A percentile compares a stretch with the other conserved stretches of the same genome.
Evolutionary conservation across 306 rosid species (phyloP).

Genomic region (Datisca glomerata): DNA sequence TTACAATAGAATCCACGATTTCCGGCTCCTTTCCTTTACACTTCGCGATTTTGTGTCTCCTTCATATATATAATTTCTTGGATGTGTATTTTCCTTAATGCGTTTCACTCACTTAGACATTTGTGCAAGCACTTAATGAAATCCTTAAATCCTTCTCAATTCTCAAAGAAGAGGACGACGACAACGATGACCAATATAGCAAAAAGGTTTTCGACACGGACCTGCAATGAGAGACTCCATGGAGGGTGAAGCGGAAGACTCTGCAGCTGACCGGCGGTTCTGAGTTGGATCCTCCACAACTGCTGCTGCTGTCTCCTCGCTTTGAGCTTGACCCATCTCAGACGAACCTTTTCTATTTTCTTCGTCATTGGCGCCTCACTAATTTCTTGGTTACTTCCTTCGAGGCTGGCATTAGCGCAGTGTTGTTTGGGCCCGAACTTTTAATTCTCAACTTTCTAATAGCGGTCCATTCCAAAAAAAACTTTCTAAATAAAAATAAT

Average conservation of each 20-base stretch:
- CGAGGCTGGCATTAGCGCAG: no score
- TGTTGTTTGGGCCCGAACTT: no score
- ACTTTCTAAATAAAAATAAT: no score
- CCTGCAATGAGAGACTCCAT: conserved; percentile 16
- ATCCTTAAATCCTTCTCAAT: neutral
- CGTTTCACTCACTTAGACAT: neutral
- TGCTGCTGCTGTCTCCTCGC: conserved; percentile 1
- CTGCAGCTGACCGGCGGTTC: neutral
- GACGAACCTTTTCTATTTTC: no score
- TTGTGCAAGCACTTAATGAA: neutral
- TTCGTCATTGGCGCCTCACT: no score
- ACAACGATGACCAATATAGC: neutral
- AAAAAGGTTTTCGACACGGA: no score
- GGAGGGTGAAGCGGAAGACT: conserved; percentile 8
- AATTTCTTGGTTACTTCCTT: no score
- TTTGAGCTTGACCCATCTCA: conserved; percentile 13
- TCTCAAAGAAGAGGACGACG: neutral
- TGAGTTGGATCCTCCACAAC: conserved; percentile 1
- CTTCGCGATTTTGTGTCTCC: neutral
- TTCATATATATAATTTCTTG: neutral
- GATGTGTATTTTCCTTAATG: neutral
- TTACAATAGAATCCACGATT: no score
- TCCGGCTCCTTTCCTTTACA: neutral
- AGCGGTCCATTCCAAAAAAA: no score
- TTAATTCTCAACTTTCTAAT: no score